A percentile compares a stretch with the other conserved stretches of the same genome.
Conservation (phyloP, 2,329 filamentous ascomycete species). For the Hypoxylon sp. region DNA sequence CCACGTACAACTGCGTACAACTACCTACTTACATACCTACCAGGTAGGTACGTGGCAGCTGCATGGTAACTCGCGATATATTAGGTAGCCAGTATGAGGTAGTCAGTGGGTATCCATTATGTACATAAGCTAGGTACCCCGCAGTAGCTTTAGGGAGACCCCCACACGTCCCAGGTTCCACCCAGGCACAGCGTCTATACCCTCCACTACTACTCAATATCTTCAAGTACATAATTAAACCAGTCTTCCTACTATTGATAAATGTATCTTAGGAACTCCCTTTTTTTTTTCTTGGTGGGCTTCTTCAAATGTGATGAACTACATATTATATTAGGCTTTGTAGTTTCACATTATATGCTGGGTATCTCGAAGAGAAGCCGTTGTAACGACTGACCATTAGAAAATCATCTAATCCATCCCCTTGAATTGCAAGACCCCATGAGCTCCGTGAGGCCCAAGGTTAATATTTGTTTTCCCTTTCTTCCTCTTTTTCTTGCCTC, state of each 20-base stretch:
- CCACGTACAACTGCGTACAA: no score
- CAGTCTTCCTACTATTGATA: no score
- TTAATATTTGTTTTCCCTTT: slow-evolving; percentile 58
- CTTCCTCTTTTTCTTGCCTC: slow-evolving; percentile 61
- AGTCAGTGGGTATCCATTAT: no score
- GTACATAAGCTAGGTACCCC: slow-evolving; percentile 16
- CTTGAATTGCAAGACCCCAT: slow-evolving; percentile 65
- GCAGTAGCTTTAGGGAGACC: slow-evolving; percentile 16
- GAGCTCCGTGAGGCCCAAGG: slow-evolving; percentile 64
- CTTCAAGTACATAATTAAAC: no score
- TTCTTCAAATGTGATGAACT: background rate
- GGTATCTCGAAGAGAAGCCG: slow-evolving; percentile 43
- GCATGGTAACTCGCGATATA: no score
- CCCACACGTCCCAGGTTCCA: slow-evolving; percentile 9
- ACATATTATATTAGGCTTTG: background rate
- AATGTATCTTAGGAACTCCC: no score
- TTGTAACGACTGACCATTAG: background rate
- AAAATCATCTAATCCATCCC: slow-evolving; percentile 57
- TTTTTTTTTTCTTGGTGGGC: no score
- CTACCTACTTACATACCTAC: no score
- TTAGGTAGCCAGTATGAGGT: no score
- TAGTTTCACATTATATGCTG: slow-evolving; percentile 25
- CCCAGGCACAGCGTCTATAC: background rate
- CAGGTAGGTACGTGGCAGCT: no score
- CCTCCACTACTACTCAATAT: background rate